Base-by-base conservation (phyloP, 495 filamentous ascomycete species). In the Ramalina peruviana region DNA sequence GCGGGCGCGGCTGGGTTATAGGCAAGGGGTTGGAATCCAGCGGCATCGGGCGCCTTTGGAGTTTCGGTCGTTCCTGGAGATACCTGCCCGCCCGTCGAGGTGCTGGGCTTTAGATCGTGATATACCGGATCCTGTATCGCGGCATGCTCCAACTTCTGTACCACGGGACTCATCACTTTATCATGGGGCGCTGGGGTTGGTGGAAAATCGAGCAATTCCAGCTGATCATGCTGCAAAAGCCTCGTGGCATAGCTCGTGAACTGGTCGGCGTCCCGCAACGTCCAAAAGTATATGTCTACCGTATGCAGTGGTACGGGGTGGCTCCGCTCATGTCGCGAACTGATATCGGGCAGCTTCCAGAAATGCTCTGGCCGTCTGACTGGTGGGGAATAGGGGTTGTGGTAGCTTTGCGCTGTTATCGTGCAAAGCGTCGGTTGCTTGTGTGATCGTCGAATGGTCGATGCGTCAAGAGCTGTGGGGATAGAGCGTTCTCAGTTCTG, bases 1-100 rank as follows among this genome's bases (percentile, higher is more conserved):
- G 88, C 71, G 11, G 88, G 88, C 1, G 88, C 87, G 0, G 88
- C 87, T 1, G 88, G 88, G 63, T 95, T 95, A 57, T 95, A 95
- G 2, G 86, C 77, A 47, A 92, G 75, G n/a, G 86, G 85, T n/a
- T 73, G 70, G 46, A 76, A 80, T 42, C 58, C 69, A 44, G 68
- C 67, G 17, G 71, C 64, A 16, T 65, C 54, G 36, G 65, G 60
- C 49, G 58, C 55, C 51, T 64, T 57, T 33, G 53, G 36, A 30
- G 53, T 46, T 16, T 51, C 52, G 39, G 60, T 58, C 11, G 13
- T 49, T 15, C 17, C 55, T 15, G 46, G 21, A 16, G 60, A 53
- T 38, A 36, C 25, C n/a, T 26, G 20, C 6, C 44, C 20, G 9
- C 54, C 38, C 36, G 51, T 43, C 10, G 64, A 74, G 47, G 71